A percentile compares a stretch with the other conserved stretches of the same genome.
Evolutionary conservation across 371 early-diverging fungal genomes (phyloP).

Genomic region (Mucor lusitanicus): DNA sequence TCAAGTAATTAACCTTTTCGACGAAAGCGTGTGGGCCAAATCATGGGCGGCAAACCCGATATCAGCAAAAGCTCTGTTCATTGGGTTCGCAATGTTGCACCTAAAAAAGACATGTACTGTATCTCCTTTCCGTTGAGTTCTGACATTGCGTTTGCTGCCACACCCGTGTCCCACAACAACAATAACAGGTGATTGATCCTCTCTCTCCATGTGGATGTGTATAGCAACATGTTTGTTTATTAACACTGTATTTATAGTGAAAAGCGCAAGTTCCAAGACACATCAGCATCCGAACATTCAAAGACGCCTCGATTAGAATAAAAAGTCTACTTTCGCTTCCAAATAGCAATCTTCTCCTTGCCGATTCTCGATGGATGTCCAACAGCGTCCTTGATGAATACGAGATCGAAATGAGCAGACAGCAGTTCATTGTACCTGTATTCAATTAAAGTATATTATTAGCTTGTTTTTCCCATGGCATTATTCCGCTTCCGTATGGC

Average conservation of each 20-base stretch:
- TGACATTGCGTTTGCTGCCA: constrained; percentile 55
- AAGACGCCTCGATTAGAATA: constrained; percentile 12
- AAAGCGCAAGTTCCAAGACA: constrained; percentile 27
- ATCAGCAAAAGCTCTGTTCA: constrained; percentile 55
- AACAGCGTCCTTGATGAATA: constrained; percentile 59
- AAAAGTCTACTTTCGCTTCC: constrained; percentile 35
- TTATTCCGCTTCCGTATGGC: constrained; percentile 11
- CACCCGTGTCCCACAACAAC: not conserved
- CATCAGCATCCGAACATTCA: constrained; percentile 3
- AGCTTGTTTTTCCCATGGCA: constrained; percentile 7
- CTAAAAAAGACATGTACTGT: constrained; percentile 98
- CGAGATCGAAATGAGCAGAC: constrained; percentile 56
- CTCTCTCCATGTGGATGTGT: not conserved
- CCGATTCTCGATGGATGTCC: constrained; percentile 54
- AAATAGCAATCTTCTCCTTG: constrained; percentile 62
- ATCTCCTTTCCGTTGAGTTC: constrained; percentile 77
- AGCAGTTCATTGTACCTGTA: constrained; percentile 50
- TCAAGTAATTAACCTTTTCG: not conserved
- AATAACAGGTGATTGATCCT: not conserved
- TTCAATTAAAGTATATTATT: not conserved
- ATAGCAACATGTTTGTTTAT: not conserved
- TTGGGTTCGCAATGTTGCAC: constrained; percentile 93
- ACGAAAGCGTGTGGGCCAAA: constrained; percentile 53
- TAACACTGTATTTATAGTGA: constrained; percentile 11
- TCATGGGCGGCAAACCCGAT: constrained; percentile 52